phyloP scores from a whole-genome alignment of 495 filamentous ascomycete species.

The Hyaloscypha hepaticicola region DNA sequence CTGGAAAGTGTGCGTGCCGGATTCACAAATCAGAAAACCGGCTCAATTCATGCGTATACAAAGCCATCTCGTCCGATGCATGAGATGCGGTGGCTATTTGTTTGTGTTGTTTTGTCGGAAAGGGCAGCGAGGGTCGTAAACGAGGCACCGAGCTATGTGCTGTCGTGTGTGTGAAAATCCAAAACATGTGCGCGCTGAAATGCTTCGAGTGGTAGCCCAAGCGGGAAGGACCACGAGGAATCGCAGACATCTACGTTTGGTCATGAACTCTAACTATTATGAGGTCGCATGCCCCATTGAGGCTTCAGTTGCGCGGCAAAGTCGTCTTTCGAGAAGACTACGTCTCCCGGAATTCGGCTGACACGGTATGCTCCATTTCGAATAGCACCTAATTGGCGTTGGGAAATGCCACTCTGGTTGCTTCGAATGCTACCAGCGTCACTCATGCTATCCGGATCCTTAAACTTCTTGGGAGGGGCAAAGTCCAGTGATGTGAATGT shows the following conservation, averaged over 20 bases:
- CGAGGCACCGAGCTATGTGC: background rate
- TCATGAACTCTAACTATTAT: constrained; percentile 15
- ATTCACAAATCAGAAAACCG: background rate
- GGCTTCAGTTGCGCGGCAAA: constrained; percentile 71
- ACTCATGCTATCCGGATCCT: constrained; percentile 66
- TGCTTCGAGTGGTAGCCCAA: constrained; percentile 25
- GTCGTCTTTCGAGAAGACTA: constrained; percentile 78
- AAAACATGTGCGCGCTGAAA: constrained; percentile 31
- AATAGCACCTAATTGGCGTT: constrained; percentile 69
- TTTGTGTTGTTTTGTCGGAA: background rate
- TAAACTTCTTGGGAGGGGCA: constrained; percentile 77
- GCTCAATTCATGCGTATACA: constrained; percentile 17
- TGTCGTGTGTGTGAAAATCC: constrained; percentile 5
- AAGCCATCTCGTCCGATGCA: constrained; percentile 19
- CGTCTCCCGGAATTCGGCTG: constrained; percentile 77
- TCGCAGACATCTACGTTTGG: constrained; percentile 11
- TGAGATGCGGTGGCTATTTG: constrained; percentile 10
- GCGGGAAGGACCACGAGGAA: constrained; percentile 15
- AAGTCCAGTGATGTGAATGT: constrained; percentile 92
- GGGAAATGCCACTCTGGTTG: constrained; percentile 76
- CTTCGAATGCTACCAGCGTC: constrained; percentile 91
- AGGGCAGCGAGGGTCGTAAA: background rate
- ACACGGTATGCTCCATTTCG: constrained; percentile 88
- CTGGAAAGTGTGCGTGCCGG: background rate
- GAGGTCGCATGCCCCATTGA: constrained; percentile 63